Conservation (phyloP, 495 filamentous ascomycete species). For the Podospora conica region DNA sequence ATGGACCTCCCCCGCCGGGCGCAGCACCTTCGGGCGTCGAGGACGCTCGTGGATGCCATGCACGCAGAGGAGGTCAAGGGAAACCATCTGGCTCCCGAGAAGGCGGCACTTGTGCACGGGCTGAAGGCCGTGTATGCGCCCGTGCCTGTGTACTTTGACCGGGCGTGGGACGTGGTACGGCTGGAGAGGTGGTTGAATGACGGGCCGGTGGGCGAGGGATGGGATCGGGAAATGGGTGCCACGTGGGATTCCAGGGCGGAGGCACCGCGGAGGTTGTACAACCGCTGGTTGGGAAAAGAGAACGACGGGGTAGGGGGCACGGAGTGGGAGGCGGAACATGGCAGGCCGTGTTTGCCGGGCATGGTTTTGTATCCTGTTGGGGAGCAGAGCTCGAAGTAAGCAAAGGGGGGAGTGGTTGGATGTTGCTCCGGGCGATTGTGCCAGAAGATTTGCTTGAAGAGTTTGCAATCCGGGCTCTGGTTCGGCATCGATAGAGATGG, state of each 20-base stretch:
- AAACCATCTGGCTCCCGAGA: slow-evolving; percentile 60
- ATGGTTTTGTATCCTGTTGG: slow-evolving; percentile 53
- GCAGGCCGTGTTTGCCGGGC: slow-evolving; percentile 49
- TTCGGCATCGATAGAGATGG: too few species aligned
- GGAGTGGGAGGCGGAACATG: slow-evolving; percentile 48
- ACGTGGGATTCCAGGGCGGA: slow-evolving; percentile 54
- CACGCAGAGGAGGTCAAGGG: slow-evolving; percentile 54
- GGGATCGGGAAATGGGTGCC: slow-evolving; percentile 44
- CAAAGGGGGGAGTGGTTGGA: too few species aligned
- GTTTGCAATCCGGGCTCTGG: too few species aligned
- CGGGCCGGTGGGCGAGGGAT: slow-evolving; percentile 43
- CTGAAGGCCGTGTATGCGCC: slow-evolving; percentile 64
- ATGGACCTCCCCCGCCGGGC: slow-evolving; percentile 55
- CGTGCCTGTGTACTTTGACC: slow-evolving; percentile 65
- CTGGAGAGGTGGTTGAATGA: slow-evolving; percentile 59
- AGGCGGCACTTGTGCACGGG: slow-evolving; percentile 64
- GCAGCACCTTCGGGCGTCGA: slow-evolving; percentile 56
- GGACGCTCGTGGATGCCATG: slow-evolving; percentile 59
- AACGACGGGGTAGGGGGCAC: slow-evolving; percentile 44
- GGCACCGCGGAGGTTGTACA: slow-evolving; percentile 51
- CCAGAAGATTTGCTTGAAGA: too few species aligned
- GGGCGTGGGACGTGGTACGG: slow-evolving; percentile 49
- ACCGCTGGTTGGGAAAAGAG: slow-evolving; percentile 57
- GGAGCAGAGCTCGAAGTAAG: slow-evolving; percentile 21
- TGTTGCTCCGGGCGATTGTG: too few species aligned